Evolutionary conservation across 768 basidiomycete species (phyloP), one percentile per base, ranked within the genome.

Genomic region (Rhizopogon vesiculosus): DNA sequence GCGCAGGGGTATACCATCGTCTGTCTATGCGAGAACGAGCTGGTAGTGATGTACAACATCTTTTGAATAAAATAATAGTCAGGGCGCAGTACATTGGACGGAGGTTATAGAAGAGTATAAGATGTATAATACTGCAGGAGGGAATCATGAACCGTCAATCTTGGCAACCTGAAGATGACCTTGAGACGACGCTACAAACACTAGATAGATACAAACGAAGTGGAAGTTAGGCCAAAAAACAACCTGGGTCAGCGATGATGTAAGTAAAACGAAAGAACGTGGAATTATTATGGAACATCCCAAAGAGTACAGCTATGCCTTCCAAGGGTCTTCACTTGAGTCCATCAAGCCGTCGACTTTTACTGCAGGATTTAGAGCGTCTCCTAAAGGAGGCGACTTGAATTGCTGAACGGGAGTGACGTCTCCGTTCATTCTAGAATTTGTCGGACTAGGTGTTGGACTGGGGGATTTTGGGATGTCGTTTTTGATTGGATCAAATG

Each of bases 11-110:
- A 72, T 3, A 68, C 83, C 1, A 68, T 95, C 1, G 68, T 86
- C 7, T 90, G 89, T 61, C 72, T 97, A 48, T 89, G 88, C 55
- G 93, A 97, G 67, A 82, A 78, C 22, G 81, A 88, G 64, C 63
- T 96, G 42, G 77, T 93, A 10, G 64, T 93, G 59, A 71, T 91
- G 60, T 77, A 62, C 45, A 67, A 68, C 51, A 61, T 77, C 39
- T 56, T 66, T 69, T 62, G 60, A 50, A 60, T 62, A 43, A 61
- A 45, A 54, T 61, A 58, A 58, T 53, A 51, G 58, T 62, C 51
- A 59, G 57, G 56, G 60, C 62, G 60, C 68, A 72, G 61, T 70
- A 61, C 62, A 69, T 56, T 59, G 61, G 62, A 72, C 64, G 13
- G 35, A 70, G 60, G 68, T 64, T 52, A 60, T 72, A 72, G 60